A percentile compares a stretch with the other conserved stretches of the same genome.
Evolutionary conservation across 2,329 filamentous ascomycete genomes (phyloP).

Genomic region (Talaromyces albobiverticillius): DNA sequence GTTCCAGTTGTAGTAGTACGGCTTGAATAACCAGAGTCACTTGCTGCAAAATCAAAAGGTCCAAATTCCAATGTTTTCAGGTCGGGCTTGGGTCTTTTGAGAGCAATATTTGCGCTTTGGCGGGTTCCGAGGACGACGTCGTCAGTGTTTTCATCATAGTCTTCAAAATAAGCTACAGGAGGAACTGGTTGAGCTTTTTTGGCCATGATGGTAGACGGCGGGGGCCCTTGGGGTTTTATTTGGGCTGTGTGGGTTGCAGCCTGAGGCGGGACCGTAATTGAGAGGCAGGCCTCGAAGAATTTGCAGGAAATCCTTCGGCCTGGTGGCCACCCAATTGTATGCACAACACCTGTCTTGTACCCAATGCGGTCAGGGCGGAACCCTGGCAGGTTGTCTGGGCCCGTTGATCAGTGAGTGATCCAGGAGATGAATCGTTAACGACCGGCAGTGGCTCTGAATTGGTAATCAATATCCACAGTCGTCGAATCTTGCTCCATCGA

Average conservation of each 20-base stretch:
- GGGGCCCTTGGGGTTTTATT: constrained; percentile 14
- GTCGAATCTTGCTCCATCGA: constrained; percentile 25
- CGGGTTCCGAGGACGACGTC: constrained; percentile 45
- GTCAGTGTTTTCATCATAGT: constrained; percentile 46
- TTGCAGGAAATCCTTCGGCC: constrained; percentile 8
- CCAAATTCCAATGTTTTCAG: constrained; percentile 31
- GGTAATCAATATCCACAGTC: constrained; percentile 23
- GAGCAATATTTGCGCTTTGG: constrained; percentile 50
- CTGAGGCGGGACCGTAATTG: constrained; percentile 1
- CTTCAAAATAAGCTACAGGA: constrained; percentile 44
- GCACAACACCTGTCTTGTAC: constrained; percentile 8
- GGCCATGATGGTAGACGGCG: constrained; percentile 31
- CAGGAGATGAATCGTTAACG: constrained; percentile 19
- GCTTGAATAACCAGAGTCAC: constrained; percentile 63
- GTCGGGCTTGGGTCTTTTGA: constrained; percentile 49
- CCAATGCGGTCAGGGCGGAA: constrained; percentile 12
- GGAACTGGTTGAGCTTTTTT: constrained; percentile 30
- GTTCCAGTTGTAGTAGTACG: constrained; percentile 54
- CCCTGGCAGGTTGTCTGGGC: constrained; percentile 13
- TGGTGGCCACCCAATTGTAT: constrained; percentile 9
- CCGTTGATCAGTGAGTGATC: constrained; percentile 15
- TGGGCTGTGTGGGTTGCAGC: constrained; percentile 3
- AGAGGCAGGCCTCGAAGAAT: constrained; percentile 3
- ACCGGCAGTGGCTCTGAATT: constrained; percentile 23
- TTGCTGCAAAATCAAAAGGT: constrained; percentile 50